These are phyloP conservation scores for Adansonia digitata DNA, from an alignment of 345 rosid species.

Conservation along the genomic window DNA sequence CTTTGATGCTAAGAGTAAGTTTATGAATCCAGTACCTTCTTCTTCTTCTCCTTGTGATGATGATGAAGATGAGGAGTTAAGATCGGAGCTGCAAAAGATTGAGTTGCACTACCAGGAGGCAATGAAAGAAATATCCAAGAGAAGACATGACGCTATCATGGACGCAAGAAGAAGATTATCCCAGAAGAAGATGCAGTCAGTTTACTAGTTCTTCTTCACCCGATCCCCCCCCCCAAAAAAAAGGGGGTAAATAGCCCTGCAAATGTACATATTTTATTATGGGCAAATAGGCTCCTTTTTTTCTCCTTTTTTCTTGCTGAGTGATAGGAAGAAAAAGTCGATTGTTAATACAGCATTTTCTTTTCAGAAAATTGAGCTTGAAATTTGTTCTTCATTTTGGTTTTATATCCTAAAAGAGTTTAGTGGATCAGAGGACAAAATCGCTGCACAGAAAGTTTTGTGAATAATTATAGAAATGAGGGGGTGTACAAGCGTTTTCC, in stretches of 20 bases:
- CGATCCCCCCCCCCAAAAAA: background rate
- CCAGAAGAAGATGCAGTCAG: constrained; percentile 26
- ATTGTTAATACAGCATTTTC: background rate
- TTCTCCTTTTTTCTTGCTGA: background rate
- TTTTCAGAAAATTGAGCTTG: background rate
- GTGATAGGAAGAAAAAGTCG: constrained; percentile 2
- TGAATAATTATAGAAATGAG: too few species aligned
- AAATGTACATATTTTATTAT: constrained; percentile 38
- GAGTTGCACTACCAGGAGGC: constrained; percentile 58
- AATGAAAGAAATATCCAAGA: constrained; percentile 47
- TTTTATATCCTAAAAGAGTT: background rate
- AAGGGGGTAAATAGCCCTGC: constrained; percentile 15
- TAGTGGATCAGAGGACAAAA: too few species aligned
- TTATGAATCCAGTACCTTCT: constrained; percentile 9
- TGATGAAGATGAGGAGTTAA: constrained; percentile 39
- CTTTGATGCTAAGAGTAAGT: constrained; percentile 10
- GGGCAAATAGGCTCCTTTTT: background rate
- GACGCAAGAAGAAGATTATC: constrained; percentile 43
- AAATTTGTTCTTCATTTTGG: background rate
- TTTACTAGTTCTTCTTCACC: constrained; percentile 9
- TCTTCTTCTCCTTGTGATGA: constrained; percentile 2
- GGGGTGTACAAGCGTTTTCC: too few species aligned
- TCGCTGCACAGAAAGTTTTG: too few species aligned
- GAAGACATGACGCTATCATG: constrained; percentile 61
- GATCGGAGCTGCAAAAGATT: constrained; percentile 47